Base-by-base conservation (phyloP, 164 flowering plant species). In the Platanus orientalis region DNA sequence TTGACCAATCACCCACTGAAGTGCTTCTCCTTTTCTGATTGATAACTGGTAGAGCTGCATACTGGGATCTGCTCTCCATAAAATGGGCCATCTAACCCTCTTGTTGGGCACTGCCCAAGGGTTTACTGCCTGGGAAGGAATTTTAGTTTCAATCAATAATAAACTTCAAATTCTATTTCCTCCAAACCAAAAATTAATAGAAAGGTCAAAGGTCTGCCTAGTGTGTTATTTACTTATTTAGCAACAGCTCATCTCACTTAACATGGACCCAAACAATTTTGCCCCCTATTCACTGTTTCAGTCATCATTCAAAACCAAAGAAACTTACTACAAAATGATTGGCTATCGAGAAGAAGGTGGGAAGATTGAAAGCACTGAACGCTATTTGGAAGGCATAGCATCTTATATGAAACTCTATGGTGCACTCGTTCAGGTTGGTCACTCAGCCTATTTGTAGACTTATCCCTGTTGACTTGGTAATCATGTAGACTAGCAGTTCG, bases 391-490 rank as follows among this genome's bases (percentile, higher is more conserved):
- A 69, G 78, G 92, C 23, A 19, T 88, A 54, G 80, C 72, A 58
- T 65, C 83, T n/a, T 86, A 75, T 59, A 80, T 88, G 87, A 86
- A 69, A 65, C 78, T 90, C 1, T 95, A 90, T 74, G 98, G 86
- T 25, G 96, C 96, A 29, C 71, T 95, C 2, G 79, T 88, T 62
- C 97, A 95, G 97, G 99, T 91, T 66, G 55, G 74, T 60, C 39
- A 6, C 47, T 45, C 19, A 16, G 16, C 5, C 49, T 12, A 45
- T 45, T 19, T 9, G 6, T 1, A 19, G n/a, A 45, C 3, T 16
- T 19, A 16, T 45, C 19, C 16, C 4, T 45, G 1, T 34, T 34
- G n/a, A n/a, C 39, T 34, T 34, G 39, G 7, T 34, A 10, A 10
- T 34, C 10, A 10, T 34, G n/a, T 17, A 45, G 0, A 16, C 4